A percentile compares a stretch with the other conserved stretches of the same genome.
phyloP scores from a whole-genome alignment of 2,329 filamentous ascomycete genomes.

The Akanthomyces dipterigenus region DNA sequence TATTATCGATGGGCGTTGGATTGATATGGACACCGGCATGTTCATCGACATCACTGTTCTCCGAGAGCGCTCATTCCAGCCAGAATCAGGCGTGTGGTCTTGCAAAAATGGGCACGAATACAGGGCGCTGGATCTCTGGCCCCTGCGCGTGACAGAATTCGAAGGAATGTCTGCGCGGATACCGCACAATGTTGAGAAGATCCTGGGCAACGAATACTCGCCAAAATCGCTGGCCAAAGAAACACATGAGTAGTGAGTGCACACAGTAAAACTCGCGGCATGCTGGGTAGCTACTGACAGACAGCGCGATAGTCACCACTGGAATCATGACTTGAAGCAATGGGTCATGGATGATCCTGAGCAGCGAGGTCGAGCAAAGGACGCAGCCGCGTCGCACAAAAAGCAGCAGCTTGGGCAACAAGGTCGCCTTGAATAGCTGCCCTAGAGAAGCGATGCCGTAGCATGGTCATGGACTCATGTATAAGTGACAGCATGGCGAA shows the following conservation, averaged over 20 bases:
- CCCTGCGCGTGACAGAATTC: slow-evolving; percentile 65
- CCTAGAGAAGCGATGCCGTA: not conserved
- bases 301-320: slow-evolving; percentile 45
- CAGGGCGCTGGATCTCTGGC: slow-evolving; percentile 63
- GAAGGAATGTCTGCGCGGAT: slow-evolving; percentile 66
- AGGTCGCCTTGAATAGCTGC: not conserved
- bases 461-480: not conserved
- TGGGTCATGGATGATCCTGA: slow-evolving; percentile 45
- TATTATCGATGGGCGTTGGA: slow-evolving; percentile 79
- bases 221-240: slow-evolving; percentile 54
- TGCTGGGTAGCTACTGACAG: slow-evolving; percentile 1
- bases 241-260: slow-evolving; percentile 53
- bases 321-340: slow-evolving; percentile 50
- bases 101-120: slow-evolving; percentile 80
- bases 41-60: slow-evolving; percentile 81
- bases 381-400: slow-evolving; percentile 7
- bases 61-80: slow-evolving; percentile 53
- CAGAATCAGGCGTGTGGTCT: slow-evolving; percentile 60
- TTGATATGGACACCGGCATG: slow-evolving; percentile 67
- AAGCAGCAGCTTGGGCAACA: slow-evolving; percentile 5
- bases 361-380: slow-evolving; percentile 19
- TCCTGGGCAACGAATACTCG: slow-evolving; percentile 60
- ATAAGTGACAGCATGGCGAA: not conserved
- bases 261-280: not conserved
- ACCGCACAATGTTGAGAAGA: slow-evolving; percentile 61